Evolutionary conservation across 257 asterid genomes (phyloP).

Genomic region (Echites panduratus): DNA sequence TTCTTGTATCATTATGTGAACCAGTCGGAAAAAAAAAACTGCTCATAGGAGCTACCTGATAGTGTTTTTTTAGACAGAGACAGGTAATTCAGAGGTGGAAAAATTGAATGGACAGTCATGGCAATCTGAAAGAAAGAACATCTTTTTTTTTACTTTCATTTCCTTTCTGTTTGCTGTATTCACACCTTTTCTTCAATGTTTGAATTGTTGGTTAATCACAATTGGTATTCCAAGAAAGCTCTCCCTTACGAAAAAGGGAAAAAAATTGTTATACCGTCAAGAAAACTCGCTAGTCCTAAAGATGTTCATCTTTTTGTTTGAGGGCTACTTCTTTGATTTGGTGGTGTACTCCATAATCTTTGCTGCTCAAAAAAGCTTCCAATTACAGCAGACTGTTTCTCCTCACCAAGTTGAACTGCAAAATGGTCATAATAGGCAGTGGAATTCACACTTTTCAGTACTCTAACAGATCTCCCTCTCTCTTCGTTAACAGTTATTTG

Average conservation of each 20-base stretch:
- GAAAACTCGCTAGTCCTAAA: background rate
- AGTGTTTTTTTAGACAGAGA: no score
- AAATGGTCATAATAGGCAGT: constrained; percentile 39
- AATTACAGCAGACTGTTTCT: constrained; percentile 55
- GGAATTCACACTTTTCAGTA: constrained; percentile 51
- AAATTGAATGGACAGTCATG: background rate
- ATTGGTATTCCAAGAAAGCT: constrained; percentile 2
- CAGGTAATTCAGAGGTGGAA: no score
- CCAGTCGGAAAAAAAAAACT: background rate
- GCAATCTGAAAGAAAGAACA: no score
- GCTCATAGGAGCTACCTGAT: no score
- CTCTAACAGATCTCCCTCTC: constrained; percentile 47
- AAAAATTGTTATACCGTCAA: background rate
- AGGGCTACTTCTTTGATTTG: constrained; percentile 12
- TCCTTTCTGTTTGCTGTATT: background rate
- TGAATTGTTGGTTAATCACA: background rate
- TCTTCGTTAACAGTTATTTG: constrained; percentile 26
- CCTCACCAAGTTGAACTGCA: constrained; percentile 46
- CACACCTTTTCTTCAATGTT: background rate
- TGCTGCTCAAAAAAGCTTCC: constrained; percentile 69
- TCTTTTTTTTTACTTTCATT: background rate
- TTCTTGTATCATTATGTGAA: background rate
- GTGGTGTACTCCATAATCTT: constrained; percentile 45
- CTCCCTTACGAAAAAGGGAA: background rate
- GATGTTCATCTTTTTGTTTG: background rate